These are phyloP conservation scores for Globisporangium sylvaticum DNA, from an alignment of 352 stramenopile species.

Conservation along the genomic window DNA sequence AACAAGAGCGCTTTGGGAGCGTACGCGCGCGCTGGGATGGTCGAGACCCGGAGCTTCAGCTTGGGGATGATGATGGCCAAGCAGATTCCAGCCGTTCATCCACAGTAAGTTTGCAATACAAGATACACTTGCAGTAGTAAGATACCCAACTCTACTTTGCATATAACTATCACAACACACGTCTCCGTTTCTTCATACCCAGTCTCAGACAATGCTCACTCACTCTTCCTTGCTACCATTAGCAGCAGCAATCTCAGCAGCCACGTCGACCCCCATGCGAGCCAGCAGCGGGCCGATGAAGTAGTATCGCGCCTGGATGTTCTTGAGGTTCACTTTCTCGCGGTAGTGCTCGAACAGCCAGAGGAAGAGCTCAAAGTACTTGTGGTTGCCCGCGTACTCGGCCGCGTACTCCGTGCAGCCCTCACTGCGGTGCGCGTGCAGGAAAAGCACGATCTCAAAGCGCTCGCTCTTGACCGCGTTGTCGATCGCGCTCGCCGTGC, in stretches of 20 bases:
- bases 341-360: conserved; percentile 10
- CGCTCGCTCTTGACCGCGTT: conserved; percentile 10
- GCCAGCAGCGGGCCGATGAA: conserved; percentile 8
- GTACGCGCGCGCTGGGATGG: conserved; percentile 18
- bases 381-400: conserved; percentile 14
- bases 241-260: neutral
- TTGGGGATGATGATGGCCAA: neutral
- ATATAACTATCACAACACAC: neutral
- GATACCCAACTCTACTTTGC: neutral
- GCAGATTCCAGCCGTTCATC: neutral
- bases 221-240: neutral
- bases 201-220: neutral
- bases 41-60: conserved; percentile 8
- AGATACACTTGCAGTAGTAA: neutral
- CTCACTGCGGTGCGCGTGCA: conserved; percentile 3
- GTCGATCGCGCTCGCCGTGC: conserved; percentile 13
- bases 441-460: conserved; percentile 11
- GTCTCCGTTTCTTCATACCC: neutral
- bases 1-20: conserved; percentile 17
- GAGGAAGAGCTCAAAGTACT: conserved; percentile 14
- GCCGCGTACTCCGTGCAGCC: conserved; percentile 13
- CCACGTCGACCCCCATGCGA: neutral
- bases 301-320: conserved; percentile 17
- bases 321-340: conserved; percentile 12
- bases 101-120: neutral